Percentiles rank a stretch among this genome's conserved stretches.
Evolutionary conservation across 495 filamentous ascomycete genomes (phyloP).

Genomic region (Haplographium delicatum): DNA sequence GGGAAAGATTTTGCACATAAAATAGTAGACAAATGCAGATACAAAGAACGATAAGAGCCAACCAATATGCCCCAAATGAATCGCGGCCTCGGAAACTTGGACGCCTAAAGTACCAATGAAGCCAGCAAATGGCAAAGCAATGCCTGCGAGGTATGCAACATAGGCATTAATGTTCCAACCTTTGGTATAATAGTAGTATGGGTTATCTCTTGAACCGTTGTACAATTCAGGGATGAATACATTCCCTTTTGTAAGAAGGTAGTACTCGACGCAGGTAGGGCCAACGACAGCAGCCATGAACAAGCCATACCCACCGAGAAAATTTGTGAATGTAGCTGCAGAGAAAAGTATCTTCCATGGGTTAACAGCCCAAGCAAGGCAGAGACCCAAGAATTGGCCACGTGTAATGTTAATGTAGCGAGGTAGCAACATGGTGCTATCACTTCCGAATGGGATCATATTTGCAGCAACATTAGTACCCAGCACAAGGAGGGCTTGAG

Average conservation of each 20-base stretch:
- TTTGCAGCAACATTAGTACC: slow-evolving; percentile 34
- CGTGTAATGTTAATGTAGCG: slow-evolving; percentile 28
- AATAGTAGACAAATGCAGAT: too few species aligned
- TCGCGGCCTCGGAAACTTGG: too few species aligned
- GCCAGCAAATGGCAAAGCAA: slow-evolving; percentile 14
- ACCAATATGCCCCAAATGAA: too few species aligned
- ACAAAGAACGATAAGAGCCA: too few species aligned
- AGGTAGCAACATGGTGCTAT: slow-evolving; percentile 9
- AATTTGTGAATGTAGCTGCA: slow-evolving; percentile 2
- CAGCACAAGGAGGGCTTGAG: not conserved
- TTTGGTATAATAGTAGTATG: slow-evolving; percentile 15
- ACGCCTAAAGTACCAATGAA: slow-evolving; percentile 27
- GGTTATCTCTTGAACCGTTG: slow-evolving; percentile 16
- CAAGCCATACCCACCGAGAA: slow-evolving; percentile 10
- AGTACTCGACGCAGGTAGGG: slow-evolving; percentile 20
- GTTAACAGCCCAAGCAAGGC: slow-evolving; percentile 1
- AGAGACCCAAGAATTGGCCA: slow-evolving; percentile 22
- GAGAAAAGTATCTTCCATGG: slow-evolving; percentile 10
- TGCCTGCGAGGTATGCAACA: slow-evolving; percentile 16
- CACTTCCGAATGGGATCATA: slow-evolving; percentile 32
- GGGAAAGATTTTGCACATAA: too few species aligned
- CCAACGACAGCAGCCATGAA: slow-evolving; percentile 27
- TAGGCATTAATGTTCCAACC: slow-evolving; percentile 18
- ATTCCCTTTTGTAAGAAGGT: slow-evolving; percentile 21
- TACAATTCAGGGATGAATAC: slow-evolving; percentile 24